A percentile compares a stretch with the other conserved stretches of the same genome.
phyloP scores from a whole-genome alignment of 2,329 filamentous ascomycete genomes.

The Neonectria punicea region DNA sequence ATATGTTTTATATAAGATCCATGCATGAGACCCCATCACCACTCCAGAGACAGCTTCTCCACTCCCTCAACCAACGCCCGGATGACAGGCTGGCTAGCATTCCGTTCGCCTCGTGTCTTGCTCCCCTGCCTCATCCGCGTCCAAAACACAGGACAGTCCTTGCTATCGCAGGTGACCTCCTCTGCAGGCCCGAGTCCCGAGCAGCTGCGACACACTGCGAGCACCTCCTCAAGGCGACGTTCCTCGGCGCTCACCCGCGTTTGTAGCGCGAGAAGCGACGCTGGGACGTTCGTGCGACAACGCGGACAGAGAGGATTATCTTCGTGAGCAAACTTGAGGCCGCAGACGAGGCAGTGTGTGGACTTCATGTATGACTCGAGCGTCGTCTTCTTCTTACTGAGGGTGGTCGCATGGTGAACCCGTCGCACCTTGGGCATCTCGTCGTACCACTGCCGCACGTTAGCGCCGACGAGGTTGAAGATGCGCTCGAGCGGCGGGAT shows the following conservation, averaged over 20 bases:
- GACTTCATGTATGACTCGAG: constrained; percentile 94
- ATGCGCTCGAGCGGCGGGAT: constrained; percentile 96
- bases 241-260: constrained; percentile 71
- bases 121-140: constrained; percentile 72
- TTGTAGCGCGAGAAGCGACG: constrained; percentile 73
- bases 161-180: constrained; percentile 85
- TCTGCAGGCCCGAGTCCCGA: constrained; percentile 78
- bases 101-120: constrained; percentile 54
- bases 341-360: constrained; percentile 81
- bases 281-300: constrained; percentile 66
- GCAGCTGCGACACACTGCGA: constrained; percentile 82
- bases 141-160: constrained; percentile 95
- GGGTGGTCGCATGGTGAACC: constrained; percentile 57
- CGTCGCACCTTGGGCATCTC: constrained; percentile 94
- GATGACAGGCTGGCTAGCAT: constrained; percentile 46
- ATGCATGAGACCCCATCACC: constrained; percentile 39
- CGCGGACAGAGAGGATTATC: constrained; percentile 62
- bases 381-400: constrained; percentile 68
- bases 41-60: constrained; percentile 46
- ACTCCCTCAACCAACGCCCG: constrained; percentile 43
- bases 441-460: constrained; percentile 91
- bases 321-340: constrained; percentile 42
- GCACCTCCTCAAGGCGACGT: constrained; percentile 69
- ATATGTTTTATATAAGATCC: not conserved
- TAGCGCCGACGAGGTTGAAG: constrained; percentile 94